Conservation (phyloP, 768 basidiomycete species). For the Lactarius trivialis region DNA sequence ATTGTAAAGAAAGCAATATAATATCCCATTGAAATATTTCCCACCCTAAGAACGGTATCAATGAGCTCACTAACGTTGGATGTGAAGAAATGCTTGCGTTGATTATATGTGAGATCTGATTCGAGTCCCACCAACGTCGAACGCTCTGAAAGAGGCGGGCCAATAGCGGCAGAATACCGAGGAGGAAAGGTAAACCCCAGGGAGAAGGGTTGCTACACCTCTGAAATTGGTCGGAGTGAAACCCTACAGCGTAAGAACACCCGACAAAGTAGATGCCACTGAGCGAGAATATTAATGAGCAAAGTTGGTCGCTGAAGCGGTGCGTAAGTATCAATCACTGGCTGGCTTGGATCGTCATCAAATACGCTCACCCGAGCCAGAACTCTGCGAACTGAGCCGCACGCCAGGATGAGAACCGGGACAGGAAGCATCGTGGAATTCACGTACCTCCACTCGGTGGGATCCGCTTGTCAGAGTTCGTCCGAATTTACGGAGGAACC, state of each 20-base stretch:
- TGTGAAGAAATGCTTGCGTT: constrained; percentile 49
- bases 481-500: constrained; percentile 63
- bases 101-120: constrained; percentile 68
- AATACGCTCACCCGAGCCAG: constrained; percentile 71
- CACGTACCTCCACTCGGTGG: constrained; percentile 64
- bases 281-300: constrained; percentile 70
- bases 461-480: constrained; percentile 64
- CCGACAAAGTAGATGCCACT: constrained; percentile 66
- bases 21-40: constrained; percentile 68
- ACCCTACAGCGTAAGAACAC: constrained; percentile 62
- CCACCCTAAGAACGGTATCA: constrained; percentile 51
- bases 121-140: constrained; percentile 80
- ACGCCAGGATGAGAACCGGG: background rate
- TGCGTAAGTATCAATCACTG: background rate
- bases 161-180: constrained; percentile 61
- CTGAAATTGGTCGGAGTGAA: constrained; percentile 41
- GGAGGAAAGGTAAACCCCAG: constrained; percentile 59
- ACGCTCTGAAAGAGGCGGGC: constrained; percentile 81
- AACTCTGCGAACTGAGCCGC: constrained; percentile 66
- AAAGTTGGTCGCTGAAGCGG: constrained; percentile 63
- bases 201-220: constrained; percentile 40
- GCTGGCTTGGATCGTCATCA: background rate
- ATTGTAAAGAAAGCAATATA: constrained; percentile 62
- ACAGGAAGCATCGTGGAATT: background rate
- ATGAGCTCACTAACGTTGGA: background rate